Percentiles rank a stretch among this genome's conserved stretches.
Conservation (phyloP, 495 filamentous ascomycete genomes). For the Penicillium antarcticum region DNA sequence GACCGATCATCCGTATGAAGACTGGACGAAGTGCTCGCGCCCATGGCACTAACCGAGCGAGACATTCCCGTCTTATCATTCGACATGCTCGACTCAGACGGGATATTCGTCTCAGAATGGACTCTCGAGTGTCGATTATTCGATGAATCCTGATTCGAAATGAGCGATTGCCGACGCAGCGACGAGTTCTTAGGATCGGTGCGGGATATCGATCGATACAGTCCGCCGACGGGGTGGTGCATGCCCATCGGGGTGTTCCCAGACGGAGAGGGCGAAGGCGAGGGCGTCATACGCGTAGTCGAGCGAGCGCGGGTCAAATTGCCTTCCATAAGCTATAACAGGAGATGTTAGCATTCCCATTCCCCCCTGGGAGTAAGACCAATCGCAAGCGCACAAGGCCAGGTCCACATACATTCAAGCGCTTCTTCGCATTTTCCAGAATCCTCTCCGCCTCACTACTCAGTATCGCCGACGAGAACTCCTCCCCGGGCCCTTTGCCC, state of each 20-base stretch:
- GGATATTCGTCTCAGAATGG: constrained; percentile 55
- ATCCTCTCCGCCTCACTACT: constrained; percentile 84
- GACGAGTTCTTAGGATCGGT: constrained; percentile 35
- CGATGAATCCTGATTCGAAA: constrained; percentile 30
- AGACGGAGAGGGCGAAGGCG: constrained; percentile 44
- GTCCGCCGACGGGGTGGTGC: constrained; percentile 33
- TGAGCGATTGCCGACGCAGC: constrained; percentile 38
- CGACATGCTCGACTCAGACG: constrained; percentile 32
- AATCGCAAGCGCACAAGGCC: background rate
- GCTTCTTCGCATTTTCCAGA: constrained; percentile 83
- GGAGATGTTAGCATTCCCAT: constrained; percentile 10
- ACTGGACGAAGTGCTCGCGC: constrained; percentile 33
- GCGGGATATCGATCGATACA: constrained; percentile 43
- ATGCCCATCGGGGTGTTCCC: constrained; percentile 20
- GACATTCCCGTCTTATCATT: constrained; percentile 26
- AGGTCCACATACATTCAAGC: constrained; percentile 67
- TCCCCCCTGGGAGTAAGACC: background rate
- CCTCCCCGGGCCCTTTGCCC: constrained; percentile 40
- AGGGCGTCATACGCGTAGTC: constrained; percentile 60
- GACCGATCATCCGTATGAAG: constrained; percentile 38
- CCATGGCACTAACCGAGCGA: constrained; percentile 44
- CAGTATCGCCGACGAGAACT: constrained; percentile 66
- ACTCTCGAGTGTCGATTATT: constrained; percentile 53
- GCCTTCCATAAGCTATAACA: constrained; percentile 78
- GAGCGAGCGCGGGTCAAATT: constrained; percentile 79